Conservation (phyloP, 2,329 filamentous ascomycete species). For the Talaromyces amestolkiae region DNA sequence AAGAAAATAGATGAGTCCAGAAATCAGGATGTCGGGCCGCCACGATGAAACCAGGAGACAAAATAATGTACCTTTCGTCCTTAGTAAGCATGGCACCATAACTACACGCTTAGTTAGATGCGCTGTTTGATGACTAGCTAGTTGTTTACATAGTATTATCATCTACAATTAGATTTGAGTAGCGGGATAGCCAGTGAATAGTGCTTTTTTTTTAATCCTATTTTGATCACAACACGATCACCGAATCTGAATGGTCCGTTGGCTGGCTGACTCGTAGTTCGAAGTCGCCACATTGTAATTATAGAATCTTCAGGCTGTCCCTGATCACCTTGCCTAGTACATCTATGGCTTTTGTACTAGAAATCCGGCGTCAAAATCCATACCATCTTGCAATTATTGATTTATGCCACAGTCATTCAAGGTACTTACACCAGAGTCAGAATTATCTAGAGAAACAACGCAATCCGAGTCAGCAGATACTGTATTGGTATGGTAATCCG, state of each 20-base stretch:
- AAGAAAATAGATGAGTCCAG: background rate
- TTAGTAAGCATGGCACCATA: background rate
- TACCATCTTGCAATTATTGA: background rate
- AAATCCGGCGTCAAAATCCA: no score
- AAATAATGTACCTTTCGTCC: background rate
- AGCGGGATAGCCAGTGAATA: background rate
- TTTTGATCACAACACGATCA: background rate
- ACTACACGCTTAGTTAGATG: background rate
- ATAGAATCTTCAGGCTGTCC: background rate
- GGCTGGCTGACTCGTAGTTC: background rate
- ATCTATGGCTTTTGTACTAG: background rate
- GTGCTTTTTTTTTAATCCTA: background rate
- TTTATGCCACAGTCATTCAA: background rate
- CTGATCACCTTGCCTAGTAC: background rate
- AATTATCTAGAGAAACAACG: background rate
- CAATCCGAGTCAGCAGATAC: slow-evolving; percentile 1
- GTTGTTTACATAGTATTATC: background rate
- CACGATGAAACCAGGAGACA: slow-evolving; percentile 15
- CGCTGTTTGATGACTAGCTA: background rate
- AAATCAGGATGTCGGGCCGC: slow-evolving; percentile 5
- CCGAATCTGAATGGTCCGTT: background rate
- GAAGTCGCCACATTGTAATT: background rate
- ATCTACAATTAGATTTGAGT: background rate
- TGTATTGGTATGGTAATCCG: slow-evolving; percentile 7
- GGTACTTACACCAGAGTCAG: background rate